phyloP scores from a whole-genome alignment of 192 early-diverging fungal genomes.

The Coemansia sp. region DNA sequence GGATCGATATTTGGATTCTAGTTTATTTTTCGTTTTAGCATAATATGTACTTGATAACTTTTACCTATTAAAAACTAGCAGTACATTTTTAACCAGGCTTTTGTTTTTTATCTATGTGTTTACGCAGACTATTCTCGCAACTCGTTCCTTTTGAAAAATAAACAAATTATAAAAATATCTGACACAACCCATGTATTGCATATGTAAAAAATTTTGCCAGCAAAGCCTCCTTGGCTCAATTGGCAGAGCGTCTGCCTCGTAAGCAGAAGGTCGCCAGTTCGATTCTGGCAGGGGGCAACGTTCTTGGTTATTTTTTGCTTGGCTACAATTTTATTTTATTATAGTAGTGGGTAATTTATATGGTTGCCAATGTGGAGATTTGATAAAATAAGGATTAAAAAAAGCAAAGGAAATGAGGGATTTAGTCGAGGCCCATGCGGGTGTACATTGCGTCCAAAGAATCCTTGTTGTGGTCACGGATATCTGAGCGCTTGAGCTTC shows the following conservation, averaged over 20 bases:
- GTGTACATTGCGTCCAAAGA: constrained; percentile 36
- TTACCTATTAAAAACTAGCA: too few species aligned
- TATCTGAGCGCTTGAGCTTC: constrained; percentile 85
- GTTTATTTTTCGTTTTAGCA: too few species aligned
- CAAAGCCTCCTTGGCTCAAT: constrained; percentile 38
- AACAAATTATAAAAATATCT: background rate
- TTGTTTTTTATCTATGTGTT: too few species aligned
- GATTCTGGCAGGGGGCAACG: constrained; percentile 36
- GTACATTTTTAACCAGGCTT: too few species aligned
- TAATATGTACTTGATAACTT: too few species aligned
- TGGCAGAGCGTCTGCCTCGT: constrained; percentile 47
- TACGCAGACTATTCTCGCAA: too few species aligned
- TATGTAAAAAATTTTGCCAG: background rate
- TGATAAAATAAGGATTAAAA: background rate
- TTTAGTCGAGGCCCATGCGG: constrained; percentile 21
- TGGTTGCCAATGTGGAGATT: background rate
- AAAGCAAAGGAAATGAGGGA: background rate
- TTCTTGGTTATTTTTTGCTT: background rate
- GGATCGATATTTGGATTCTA: too few species aligned
- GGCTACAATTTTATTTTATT: constrained; percentile 9
- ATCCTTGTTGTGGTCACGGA: constrained; percentile 66
- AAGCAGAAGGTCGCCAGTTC: constrained; percentile 47
- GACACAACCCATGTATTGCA: background rate
- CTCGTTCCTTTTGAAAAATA: too few species aligned
- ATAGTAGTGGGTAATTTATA: background rate